phyloP scores from a whole-genome alignment of 805 yeast species.

The Metschnikowia peoriensis region DNA sequence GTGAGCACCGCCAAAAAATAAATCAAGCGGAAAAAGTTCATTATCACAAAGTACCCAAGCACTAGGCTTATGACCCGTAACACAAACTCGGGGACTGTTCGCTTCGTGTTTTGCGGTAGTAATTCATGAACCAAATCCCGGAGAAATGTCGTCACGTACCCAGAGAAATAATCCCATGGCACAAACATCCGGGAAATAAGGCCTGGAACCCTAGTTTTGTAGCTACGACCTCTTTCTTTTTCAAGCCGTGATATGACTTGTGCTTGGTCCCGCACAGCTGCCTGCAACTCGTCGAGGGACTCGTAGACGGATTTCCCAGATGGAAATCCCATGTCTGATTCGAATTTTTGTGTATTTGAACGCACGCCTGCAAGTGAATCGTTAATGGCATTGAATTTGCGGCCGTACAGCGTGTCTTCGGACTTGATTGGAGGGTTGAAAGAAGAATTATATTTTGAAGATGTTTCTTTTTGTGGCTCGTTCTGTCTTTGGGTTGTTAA shows the following conservation, averaged over 20 bases:
- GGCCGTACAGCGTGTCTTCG: not conserved
- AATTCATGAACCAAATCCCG: conserved; percentile 4
- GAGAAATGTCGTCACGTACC: not conserved
- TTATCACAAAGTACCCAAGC: conserved; percentile 4
- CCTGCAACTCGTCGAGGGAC: conserved; percentile 5
- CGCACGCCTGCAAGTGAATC: conserved; percentile 3
- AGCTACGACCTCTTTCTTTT: not conserved
- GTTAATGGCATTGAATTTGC: not conserved
- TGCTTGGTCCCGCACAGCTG: conserved; percentile 7
- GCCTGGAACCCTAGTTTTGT: not conserved
- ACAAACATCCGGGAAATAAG: not conserved
- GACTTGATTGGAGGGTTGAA: not conserved
- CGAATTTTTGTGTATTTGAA: not conserved
- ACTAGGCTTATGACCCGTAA: conserved; percentile 3
- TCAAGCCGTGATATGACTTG: conserved; percentile 4
- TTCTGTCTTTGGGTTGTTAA: not conserved
- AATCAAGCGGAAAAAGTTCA: conserved; percentile 10
- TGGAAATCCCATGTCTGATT: not conserved
- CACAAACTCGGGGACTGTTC: conserved; percentile 1
- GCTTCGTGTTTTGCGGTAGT: not conserved
- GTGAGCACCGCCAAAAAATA: conserved; percentile 7
- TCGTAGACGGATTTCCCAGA: not conserved
- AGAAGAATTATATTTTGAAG: not conserved
- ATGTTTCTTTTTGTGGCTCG: not conserved
- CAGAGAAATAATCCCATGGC: conserved; percentile 8